A percentile compares a stretch with the other conserved stretches of the same genome.
phyloP scores from a whole-genome alignment of 139 green algal species.

The Parachlorella kessleri region DNA sequence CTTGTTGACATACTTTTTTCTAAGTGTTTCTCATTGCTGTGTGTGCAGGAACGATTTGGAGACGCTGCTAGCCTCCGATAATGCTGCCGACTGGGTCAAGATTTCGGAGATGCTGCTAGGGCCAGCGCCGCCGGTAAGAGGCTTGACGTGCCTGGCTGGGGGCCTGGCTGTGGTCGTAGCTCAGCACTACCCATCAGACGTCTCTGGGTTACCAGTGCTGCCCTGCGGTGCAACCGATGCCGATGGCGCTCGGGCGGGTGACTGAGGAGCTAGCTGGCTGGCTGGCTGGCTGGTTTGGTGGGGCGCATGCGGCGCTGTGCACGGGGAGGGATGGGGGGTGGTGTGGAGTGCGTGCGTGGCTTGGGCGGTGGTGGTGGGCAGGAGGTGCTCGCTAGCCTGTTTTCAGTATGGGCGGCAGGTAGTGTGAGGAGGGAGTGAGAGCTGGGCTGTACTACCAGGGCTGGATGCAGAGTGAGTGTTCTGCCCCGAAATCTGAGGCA shows the following conservation, averaged over 20 bases:
- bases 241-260: not conserved
- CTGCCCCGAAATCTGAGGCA: not conserved
- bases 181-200: not conserved
- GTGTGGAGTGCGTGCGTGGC: too few relatives aligned
- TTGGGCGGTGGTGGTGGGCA: too few relatives aligned
- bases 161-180: not conserved
- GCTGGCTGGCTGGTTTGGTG: not conserved
- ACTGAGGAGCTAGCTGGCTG: not conserved
- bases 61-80: constrained; percentile 78
- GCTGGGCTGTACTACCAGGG: not conserved
- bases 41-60: constrained; percentile 82
- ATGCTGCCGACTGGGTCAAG: constrained; percentile 72
- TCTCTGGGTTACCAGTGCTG: too few relatives aligned
- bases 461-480: not conserved
- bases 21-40: not conserved
- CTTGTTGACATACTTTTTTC: not conserved
- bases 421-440: not conserved
- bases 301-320: too few relatives aligned
- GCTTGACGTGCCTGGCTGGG: not conserved
- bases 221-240: too few relatives aligned
- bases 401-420: not conserved
- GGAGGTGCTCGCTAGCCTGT: too few relatives aligned
- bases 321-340: too few relatives aligned
- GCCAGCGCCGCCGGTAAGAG: constrained; percentile 46
- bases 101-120: constrained; percentile 95